These are phyloP conservation scores for Odonthalia washingtoniensis DNA, from an alignment of 31 red algal species.

Conservation along the genomic window DNA sequence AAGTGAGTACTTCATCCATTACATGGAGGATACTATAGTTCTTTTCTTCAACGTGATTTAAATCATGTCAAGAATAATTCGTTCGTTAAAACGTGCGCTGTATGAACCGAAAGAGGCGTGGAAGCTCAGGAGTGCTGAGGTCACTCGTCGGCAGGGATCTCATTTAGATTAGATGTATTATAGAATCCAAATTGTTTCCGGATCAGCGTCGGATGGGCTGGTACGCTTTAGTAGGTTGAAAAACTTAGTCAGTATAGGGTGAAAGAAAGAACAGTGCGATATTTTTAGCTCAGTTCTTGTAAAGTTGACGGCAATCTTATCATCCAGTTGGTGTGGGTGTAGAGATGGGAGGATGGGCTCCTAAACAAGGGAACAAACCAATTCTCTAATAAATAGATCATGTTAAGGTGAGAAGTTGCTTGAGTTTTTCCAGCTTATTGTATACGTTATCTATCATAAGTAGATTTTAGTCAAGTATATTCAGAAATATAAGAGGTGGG, in stretches of 20 bases:
- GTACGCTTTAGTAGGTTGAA: conserved; percentile 21
- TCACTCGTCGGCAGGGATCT: conserved; percentile 36
- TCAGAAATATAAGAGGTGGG: too few species aligned
- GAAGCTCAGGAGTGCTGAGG: conserved; percentile 7
- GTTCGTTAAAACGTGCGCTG: conserved; percentile 46
- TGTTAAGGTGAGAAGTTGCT: too few species aligned
- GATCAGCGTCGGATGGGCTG: not conserved
- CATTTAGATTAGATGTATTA: not conserved
- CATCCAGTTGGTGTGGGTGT: not conserved
- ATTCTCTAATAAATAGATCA: too few species aligned
- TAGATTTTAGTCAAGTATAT: too few species aligned
- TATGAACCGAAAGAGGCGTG: conserved; percentile 1
- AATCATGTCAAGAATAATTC: conserved; percentile 7
- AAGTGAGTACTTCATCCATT: too few species aligned
- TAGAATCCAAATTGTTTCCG: not conserved
- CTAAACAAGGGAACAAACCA: too few species aligned
- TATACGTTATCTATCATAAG: too few species aligned
- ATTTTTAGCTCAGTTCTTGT: too few species aligned
- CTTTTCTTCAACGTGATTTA: not conserved
- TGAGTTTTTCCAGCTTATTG: too few species aligned
- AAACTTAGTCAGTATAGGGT: conserved; percentile 28
- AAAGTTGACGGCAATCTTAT: not conserved
- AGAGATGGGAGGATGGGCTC: not conserved
- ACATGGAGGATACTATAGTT: too few species aligned
- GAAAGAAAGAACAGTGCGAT: conserved; percentile 13